Percentiles rank a stretch among this genome's conserved stretches.
These are phyloP conservation scores for Pseudogymnoascus sp. DNA, from an alignment of 2,329 filamentous ascomycete species.

Conservation along the genomic window DNA sequence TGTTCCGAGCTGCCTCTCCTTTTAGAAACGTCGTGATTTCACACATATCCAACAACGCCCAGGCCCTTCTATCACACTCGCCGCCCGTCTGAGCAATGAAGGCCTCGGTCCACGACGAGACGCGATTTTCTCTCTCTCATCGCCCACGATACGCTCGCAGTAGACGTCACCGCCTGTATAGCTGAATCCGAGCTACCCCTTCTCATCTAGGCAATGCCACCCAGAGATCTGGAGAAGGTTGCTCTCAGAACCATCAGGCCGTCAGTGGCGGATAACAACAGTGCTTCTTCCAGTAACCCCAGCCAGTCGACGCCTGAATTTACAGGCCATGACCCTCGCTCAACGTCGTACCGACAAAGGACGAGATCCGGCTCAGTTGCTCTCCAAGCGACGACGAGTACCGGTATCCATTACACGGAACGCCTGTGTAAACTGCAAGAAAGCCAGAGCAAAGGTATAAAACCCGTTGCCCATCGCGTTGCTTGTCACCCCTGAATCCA, in stretches of 20 bases:
- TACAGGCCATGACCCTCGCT: constrained; percentile 22
- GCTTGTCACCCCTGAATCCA: neutral
- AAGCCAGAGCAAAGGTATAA: constrained; percentile 30
- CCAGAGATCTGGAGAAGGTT: neutral
- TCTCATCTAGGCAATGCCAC: neutral
- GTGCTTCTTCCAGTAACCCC: constrained; percentile 21
- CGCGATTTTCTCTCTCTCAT: neutral
- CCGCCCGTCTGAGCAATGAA: constrained; percentile 1
- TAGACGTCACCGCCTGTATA: neutral
- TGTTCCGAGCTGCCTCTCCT: neutral
- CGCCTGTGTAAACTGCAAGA: constrained; percentile 31
- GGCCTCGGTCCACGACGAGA: neutral
- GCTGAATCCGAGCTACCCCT: neutral
- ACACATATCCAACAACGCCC: neutral
- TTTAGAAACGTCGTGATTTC: neutral
- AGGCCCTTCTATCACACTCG: neutral
- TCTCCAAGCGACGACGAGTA: constrained; percentile 26
- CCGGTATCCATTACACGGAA: constrained; percentile 30
- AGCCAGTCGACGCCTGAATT: constrained; percentile 23
- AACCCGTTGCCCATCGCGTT: neutral
- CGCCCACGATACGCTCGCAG: neutral
- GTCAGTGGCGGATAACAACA: constrained; percentile 16
- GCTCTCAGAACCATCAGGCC: neutral
- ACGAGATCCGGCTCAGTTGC: constrained; percentile 11
- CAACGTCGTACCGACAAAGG: constrained; percentile 19